Conservation (phyloP, 306 rosid genomes). For the Canavalia gladiata region DNA sequence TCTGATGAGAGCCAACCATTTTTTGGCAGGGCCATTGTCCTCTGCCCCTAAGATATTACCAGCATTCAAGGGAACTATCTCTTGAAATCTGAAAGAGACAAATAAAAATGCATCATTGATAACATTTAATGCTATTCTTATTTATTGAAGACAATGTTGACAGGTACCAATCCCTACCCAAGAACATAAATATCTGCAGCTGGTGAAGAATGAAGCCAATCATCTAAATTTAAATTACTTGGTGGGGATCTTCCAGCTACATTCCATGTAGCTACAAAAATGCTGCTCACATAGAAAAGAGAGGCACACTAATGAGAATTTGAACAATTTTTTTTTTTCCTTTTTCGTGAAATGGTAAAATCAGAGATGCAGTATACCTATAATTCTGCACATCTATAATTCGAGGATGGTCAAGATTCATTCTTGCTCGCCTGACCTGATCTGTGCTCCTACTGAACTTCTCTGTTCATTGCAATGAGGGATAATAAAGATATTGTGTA, state of each 20-base stretch:
- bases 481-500: conserved; percentile 13
- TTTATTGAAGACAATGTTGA: conserved; percentile 9
- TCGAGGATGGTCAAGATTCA: conserved; percentile 98
- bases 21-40: conserved; percentile 99
- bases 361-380: conserved; percentile 62
- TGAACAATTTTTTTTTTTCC: conserved; percentile 23
- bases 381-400: conserved; percentile 95
- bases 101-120: conserved; percentile 36
- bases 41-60: conserved; percentile 96
- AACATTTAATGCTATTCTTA: conserved; percentile 31
- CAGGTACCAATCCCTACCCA: conserved; percentile 70
- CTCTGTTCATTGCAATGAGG: conserved; percentile 67
- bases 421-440: conserved; percentile 77
- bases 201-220: conserved; percentile 94
- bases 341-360: neutral
- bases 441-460: conserved; percentile 77
- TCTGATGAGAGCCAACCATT: conserved; percentile 94
- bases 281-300: conserved; percentile 60
- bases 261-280: conserved; percentile 98
- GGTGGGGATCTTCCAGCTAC: conserved; percentile 99
- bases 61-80: conserved; percentile 99
- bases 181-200: conserved; percentile 99
- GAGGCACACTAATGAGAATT: conserved; percentile 42
- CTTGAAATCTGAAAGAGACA: conserved; percentile 83
- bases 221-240: conserved; percentile 82